Percentiles rank a stretch among this genome's conserved stretches.
These are phyloP conservation scores for Aurinia saxatilis DNA, from an alignment of 345 rosid species.

Conservation along the genomic window DNA sequence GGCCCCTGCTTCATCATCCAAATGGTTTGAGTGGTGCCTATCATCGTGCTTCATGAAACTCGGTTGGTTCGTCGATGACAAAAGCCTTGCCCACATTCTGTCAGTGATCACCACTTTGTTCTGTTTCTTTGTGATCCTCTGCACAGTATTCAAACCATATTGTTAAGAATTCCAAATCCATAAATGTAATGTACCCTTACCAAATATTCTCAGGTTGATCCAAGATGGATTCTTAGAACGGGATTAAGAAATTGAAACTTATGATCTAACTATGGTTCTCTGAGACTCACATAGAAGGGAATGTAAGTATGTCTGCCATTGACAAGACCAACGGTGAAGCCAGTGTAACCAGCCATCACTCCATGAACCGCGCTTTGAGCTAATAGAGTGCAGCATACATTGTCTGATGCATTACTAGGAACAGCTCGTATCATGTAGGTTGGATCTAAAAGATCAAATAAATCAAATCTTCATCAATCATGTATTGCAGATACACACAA, in stretches of 20 bases:
- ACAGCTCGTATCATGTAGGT: constrained; percentile 84
- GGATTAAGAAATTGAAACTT: not conserved
- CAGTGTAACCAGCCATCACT: constrained; percentile 91
- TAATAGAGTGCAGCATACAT: constrained; percentile 82
- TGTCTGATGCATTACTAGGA: constrained; percentile 85
- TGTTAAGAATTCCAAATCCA: not conserved
- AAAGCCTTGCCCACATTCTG: constrained; percentile 91
- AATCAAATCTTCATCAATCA: not conserved
- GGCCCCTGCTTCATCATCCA: constrained; percentile 24
- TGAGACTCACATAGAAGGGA: constrained; percentile 65
- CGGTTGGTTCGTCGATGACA: constrained; percentile 86
- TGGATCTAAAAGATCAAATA: constrained; percentile 47
- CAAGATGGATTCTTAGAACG: not conserved
- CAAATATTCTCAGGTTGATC: not conserved
- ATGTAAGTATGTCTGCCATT: constrained; percentile 82
- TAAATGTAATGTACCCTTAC: not conserved
- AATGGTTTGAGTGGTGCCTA: constrained; percentile 26
- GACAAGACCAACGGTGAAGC: constrained; percentile 76
- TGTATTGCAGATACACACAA: not conserved
- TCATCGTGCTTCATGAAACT: constrained; percentile 50
- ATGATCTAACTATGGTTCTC: not conserved
- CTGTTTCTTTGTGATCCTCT: constrained; percentile 75
- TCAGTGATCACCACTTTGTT: constrained; percentile 79
- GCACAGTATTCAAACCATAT: constrained; percentile 19
- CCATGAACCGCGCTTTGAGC: constrained; percentile 90